Evolutionary conservation across 345 rosid genomes (phyloP).

Genomic region (Euphorbia tirucalli): DNA sequence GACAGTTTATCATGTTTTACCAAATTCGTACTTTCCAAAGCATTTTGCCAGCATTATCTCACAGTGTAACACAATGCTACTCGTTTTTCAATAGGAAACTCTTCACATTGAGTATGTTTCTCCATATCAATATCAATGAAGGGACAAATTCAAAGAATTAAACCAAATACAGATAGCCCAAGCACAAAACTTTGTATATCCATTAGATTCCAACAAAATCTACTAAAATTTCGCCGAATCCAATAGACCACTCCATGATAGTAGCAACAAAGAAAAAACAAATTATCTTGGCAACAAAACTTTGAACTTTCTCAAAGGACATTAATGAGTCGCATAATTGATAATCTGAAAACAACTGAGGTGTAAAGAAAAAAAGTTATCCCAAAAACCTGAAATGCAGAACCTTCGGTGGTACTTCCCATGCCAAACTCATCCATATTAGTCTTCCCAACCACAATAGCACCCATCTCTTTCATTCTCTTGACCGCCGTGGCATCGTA

Average conservation of each 20-base stretch:
- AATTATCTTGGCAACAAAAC: no score
- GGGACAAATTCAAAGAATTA: not conserved
- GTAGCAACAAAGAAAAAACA: no score
- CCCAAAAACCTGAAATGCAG: conserved; percentile 69
- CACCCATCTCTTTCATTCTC: conserved; percentile 63
- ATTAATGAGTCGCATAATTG: not conserved
- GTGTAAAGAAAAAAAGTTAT: no score
- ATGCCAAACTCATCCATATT: conserved; percentile 94
- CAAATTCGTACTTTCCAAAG: no score
- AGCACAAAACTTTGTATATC: no score
- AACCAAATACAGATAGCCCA: no score
- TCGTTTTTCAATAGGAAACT: not conserved
- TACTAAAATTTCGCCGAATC: not conserved
- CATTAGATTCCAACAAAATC: no score
- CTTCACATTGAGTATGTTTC: not conserved
- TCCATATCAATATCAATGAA: not conserved
- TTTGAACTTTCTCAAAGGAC: no score
- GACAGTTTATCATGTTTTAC: not conserved
- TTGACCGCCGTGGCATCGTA: conserved; percentile 78
- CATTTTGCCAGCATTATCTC: not conserved
- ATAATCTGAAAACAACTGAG: not conserved
- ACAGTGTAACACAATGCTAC: not conserved
- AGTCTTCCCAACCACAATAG: conserved; percentile 81
- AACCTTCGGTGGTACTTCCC: conserved; percentile 89
- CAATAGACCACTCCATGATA: no score